Evolutionary conservation across 768 basidiomycete genomes (phyloP).

Genomic region (Leccinum boreale): DNA sequence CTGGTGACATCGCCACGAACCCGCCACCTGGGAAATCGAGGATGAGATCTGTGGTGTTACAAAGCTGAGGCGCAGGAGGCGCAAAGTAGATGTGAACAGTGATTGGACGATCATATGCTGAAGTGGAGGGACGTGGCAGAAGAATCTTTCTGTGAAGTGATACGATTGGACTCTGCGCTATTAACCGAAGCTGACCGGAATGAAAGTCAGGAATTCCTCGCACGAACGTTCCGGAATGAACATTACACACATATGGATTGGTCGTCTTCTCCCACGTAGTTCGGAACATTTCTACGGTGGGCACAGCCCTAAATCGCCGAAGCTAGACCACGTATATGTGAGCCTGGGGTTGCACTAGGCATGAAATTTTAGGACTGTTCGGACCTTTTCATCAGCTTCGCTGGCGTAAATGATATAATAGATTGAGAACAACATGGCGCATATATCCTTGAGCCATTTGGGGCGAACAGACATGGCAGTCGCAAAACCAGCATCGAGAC

Average conservation of each 20-base stretch:
- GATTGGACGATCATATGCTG: constrained; percentile 78
- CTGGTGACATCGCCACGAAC: constrained; percentile 93
- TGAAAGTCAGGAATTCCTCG: constrained; percentile 10
- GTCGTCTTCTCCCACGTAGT: constrained; percentile 95
- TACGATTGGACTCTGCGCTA: constrained; percentile 54
- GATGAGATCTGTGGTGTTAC: constrained; percentile 72
- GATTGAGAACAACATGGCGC: constrained; percentile 76
- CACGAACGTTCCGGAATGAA: constrained; percentile 20
- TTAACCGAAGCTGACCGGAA: constrained; percentile 56
- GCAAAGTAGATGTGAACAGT: constrained; percentile 81
- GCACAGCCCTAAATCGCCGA: constrained; percentile 86
- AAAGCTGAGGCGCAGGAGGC: constrained; percentile 60
- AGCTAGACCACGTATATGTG: constrained; percentile 48
- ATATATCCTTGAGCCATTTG: constrained; percentile 87
- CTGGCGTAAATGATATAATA: constrained; percentile 91
- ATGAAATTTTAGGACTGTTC: constrained; percentile 15
- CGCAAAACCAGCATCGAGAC: constrained; percentile 96
- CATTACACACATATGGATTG: constrained; percentile 86
- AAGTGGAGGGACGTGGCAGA: constrained; percentile 77
- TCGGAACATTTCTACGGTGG: constrained; percentile 94
- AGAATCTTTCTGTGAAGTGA: constrained; percentile 69
- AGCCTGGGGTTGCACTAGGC: background rate
- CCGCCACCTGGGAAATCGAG: constrained; percentile 96
- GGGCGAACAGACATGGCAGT: constrained; percentile 92
- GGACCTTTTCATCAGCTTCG: constrained; percentile 96